Base-by-base conservation (phyloP, 352 stramenopile species). In the Phytophthora niederhauseri region DNA sequence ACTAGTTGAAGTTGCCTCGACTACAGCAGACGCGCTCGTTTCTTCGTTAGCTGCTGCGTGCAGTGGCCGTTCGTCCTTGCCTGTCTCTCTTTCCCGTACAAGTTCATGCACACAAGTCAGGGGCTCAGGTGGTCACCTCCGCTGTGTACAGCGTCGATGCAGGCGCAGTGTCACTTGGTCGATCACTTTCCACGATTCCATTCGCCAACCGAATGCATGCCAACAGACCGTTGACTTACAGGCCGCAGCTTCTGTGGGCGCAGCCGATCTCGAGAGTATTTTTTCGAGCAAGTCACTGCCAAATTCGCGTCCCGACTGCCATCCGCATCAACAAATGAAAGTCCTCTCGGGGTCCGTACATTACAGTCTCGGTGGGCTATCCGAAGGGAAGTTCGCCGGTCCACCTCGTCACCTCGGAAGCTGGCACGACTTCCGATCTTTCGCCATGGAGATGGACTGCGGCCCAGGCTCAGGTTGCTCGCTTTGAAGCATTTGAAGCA, bases 11-110 rank as follows among this genome's bases (percentile, higher is more conserved):
- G n/a, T 22, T 20, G 28, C 26, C 41, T 34, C 11, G 19, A 46
- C 48, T 11, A 28, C 45, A 65, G 55, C 57, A 65, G 64, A 62
- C 57, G n/a, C 26, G 38, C 4, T 9, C 12, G 53, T 46, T 74
- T 66, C 61, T 56, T 74, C 48, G 48, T 74, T 70, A 66, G 46
- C 67, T 63, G 49, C 61, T 74, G 54, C 22, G 22, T 26, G 22
- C 22, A 26, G 22, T 26, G 22, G 22, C 22, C 22, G 22, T 26
- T 26, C 22, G 22, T 26, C 22, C 22, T 26, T 26, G 22, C 3
- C 22, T 26, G 22, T 26, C 22, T 26, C 22, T 26, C 22, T n/a
- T n/a, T n/a, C n/a, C n/a, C n/a, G n/a, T n/a, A 26, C 22, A 26
- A 26, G 22, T 26, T 26, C 22, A 26, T 26, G 22, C 22, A 3